Evolutionary conservation across 805 yeast genomes (phyloP), one percentile per base, ranked within the genome.

Genomic region (Priceomyces castillae): DNA sequence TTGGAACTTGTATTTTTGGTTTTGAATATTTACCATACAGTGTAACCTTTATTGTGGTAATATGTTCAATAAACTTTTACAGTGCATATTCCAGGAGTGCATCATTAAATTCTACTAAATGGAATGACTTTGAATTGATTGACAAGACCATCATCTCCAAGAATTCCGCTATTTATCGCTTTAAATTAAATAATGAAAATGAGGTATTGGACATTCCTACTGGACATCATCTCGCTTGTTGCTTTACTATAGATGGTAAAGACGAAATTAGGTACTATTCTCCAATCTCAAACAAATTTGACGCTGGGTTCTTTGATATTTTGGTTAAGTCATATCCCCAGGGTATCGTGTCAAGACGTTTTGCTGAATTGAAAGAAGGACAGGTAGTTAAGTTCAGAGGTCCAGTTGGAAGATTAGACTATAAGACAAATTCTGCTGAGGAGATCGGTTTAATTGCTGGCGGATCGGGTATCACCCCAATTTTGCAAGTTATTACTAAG

Each of bases 401-500:
- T 1, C 90, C 94, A 14, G 85, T 85, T 39, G 94, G 95, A 12
- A 75, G 82, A 59, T 79, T 86, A 63, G 62, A 78, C 26, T 84
- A 83, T 59, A 45, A 56, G 33, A 52, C 74, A 19, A 84, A 84
- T 57, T 76, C 79, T 69, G 83, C 81, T 33, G 76, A 76, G 47
- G 78, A 81, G 46, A 71, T 86, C 44, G 81, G 82, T 15, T 73
- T 86, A 67, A 72, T 86, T 52, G 92, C 90, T 6, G 95, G 94
- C 52, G 95, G 95, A 15, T 80, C 92, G 0, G 95, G 97, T 41
- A 84, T 90, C 49, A 88, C 97, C 7, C 97, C 97, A 30, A 82
- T 88, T 66, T 74, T 86, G 57, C 95, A 90, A 65, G 84, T 90
- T 12, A 71, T 86, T 41, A 81, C 86, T 47, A 77, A 77, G 46